Evolutionary conservation across 352 stramenopile species (phyloP), one percentile per base, ranked within the genome.

Genomic region (Phytopythium sindhum): DNA sequence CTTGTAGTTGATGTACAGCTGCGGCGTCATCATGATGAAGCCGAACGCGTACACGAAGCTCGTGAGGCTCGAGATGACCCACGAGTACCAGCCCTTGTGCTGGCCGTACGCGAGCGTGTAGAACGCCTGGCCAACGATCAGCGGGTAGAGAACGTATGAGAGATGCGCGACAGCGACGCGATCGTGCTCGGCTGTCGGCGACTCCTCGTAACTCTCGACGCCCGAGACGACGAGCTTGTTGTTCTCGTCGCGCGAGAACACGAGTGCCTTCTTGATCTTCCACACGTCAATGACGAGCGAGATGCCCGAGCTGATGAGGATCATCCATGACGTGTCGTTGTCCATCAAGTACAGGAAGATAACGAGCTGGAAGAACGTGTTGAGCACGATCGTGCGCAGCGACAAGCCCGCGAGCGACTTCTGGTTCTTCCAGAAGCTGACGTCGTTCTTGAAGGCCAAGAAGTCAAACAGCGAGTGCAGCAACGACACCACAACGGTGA

Each of bases 21-120:
- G 97, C 61, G 97, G 97, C 39, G 96, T 99, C 96, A 99, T 99
- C 89, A 98, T 98, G 70, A 99, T 97, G 70, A 99, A 99, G n/a
- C 97, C 97, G 72, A 99, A 99, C 63, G 96, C 95, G 71, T 99
- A 99, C 41, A 99, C 97, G 65, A 98, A 99, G 58, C 96, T 98
- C 52, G 96, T 99, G 24, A 98, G 85, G 29, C 90, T 98, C 63
- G 90, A 97, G 26, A 99, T 74, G 31, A 98, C 76, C 97, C 97
- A 99, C 54, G 88, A 97, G 77, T 99, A 99, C 96, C 97, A 99
- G 53, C 91, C 86, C 67, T 93, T 91, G 80, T 99, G 96, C 56
- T 95, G 84, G 48, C 96, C 85, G 63, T 97, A 96, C 44, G 97
- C 68, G 17, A 99, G 88, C 29, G 91, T 97, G 74, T 98, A 98